Evolutionary conservation across 257 asterid species (phyloP).

Genomic region (Gynochthodes officinalis): DNA sequence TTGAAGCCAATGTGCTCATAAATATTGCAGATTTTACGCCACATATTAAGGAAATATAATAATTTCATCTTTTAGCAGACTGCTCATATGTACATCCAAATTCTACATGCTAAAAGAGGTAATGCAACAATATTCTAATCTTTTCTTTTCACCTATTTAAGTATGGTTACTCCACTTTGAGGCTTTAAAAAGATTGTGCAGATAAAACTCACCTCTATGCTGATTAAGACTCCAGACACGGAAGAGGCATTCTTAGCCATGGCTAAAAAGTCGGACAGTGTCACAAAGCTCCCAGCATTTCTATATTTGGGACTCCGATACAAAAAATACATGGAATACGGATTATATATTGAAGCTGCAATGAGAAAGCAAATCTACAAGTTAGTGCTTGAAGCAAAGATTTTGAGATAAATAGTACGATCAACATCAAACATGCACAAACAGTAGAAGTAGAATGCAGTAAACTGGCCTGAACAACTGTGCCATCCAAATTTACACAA

Average conservation of each 20-base stretch:
- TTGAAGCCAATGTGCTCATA: not conserved
- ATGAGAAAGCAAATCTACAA: constrained; percentile 19
- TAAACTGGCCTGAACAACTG: not conserved
- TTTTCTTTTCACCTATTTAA: not conserved
- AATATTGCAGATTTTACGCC: not conserved
- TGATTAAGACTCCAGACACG: constrained; percentile 65
- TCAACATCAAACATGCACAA: not conserved
- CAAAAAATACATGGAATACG: constrained; percentile 27
- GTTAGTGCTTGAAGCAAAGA: constrained; percentile 10
- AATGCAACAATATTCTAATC: not conserved
- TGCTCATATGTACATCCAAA: too few species aligned
- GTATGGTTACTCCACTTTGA: not conserved
- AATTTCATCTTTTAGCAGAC: not conserved
- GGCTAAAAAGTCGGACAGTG: constrained; percentile 56
- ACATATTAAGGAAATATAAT: not conserved
- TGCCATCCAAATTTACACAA: not conserved
- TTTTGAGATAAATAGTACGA: not conserved
- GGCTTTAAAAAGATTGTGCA: constrained; percentile 9
- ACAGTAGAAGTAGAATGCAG: not conserved
- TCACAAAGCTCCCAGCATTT: constrained; percentile 39
- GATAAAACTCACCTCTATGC: constrained; percentile 56
- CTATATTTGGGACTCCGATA: constrained; percentile 50
- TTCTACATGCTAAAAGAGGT: too few species aligned
- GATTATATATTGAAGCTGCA: constrained; percentile 62
- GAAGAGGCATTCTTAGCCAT: constrained; percentile 56